Evolutionary conservation across 2,329 filamentous ascomycete genomes (phyloP).

Genomic region (Metarhizium guizhouense): DNA sequence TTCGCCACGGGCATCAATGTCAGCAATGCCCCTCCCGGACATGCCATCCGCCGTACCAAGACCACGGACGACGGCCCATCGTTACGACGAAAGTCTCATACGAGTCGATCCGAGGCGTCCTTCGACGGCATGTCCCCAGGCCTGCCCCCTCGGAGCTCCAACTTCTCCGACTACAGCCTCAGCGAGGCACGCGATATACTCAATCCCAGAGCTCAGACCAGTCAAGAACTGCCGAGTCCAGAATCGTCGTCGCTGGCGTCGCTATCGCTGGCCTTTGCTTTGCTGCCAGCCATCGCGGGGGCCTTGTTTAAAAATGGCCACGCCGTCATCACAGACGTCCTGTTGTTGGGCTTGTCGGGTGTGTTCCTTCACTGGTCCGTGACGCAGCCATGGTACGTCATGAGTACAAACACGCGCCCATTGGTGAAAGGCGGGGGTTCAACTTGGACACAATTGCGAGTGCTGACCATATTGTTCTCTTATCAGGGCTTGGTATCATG

Average conservation of each 20-base stretch:
- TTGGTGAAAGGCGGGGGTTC: background rate
- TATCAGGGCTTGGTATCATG: constrained; percentile 62
- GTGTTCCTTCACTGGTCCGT: constrained; percentile 92
- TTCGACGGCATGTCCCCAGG: constrained; percentile 14
- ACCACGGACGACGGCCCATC: constrained; percentile 28
- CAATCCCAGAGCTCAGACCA: constrained; percentile 33
- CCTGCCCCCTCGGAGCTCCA: constrained; percentile 59
- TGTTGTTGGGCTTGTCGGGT: constrained; percentile 69
- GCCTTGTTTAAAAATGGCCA: constrained; percentile 79
- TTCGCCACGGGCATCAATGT: constrained; percentile 6
- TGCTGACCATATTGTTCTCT: background rate
- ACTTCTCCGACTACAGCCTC: constrained; percentile 67
- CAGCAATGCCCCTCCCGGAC: constrained; percentile 16
- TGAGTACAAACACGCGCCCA: background rate
- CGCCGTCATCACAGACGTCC: constrained; percentile 74
- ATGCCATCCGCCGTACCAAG: constrained; percentile 31
- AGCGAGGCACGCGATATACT: constrained; percentile 63
- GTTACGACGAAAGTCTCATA: constrained; percentile 7
- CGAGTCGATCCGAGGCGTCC: constrained; percentile 17
- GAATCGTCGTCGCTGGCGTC: constrained; percentile 67
- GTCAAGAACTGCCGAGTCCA: constrained; percentile 28
- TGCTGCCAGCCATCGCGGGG: constrained; percentile 79
- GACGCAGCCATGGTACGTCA: constrained; percentile 70
- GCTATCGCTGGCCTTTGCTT: constrained; percentile 71
- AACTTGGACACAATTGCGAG: background rate